Evolutionary conservation across 1,284 basidiomycete genomes (phyloP).

Genomic region (Sphaerobolus stellatus): DNA sequence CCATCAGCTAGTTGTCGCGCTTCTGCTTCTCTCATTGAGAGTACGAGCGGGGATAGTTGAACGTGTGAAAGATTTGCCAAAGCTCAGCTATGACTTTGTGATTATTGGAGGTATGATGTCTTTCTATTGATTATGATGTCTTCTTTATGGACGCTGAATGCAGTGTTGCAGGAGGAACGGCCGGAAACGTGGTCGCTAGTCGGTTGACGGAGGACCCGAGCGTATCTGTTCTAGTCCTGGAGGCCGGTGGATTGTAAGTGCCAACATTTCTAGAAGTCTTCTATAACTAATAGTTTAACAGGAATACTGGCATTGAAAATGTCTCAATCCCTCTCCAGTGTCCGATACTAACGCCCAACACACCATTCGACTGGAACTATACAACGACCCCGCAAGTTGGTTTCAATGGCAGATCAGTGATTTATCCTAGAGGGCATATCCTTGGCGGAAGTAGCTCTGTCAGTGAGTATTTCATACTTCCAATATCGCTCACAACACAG

Average conservation of each 20-base stretch:
- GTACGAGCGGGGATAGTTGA: too few species aligned
- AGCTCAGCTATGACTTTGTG: neutral
- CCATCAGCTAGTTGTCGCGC: too few species aligned
- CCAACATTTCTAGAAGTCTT: too few species aligned
- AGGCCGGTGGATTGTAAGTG: neutral
- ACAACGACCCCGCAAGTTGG: constrained; percentile 1
- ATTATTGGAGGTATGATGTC: neutral
- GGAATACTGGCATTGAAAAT: neutral
- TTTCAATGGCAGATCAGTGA: neutral
- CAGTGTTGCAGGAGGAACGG: constrained; percentile 16
- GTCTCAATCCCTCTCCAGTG: neutral
- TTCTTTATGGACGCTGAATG: neutral
- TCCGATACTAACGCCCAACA: too few species aligned
- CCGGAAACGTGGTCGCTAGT: neutral
- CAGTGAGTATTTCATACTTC: neutral
- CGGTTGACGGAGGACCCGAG: neutral
- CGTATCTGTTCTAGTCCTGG: neutral
- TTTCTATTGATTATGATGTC: neutral
- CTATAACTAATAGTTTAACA: too few species aligned
- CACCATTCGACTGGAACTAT: constrained; percentile 6
- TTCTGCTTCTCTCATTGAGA: too few species aligned
- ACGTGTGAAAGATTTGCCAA: too few species aligned
- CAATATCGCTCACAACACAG: too few species aligned
- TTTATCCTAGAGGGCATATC: constrained; percentile 1
- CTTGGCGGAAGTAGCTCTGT: constrained; percentile 5